A percentile compares a stretch with the other conserved stretches of the same genome.
Conservation (phyloP, 805 yeast genomes). For the Tetrapisispora taiwanensis region DNA sequence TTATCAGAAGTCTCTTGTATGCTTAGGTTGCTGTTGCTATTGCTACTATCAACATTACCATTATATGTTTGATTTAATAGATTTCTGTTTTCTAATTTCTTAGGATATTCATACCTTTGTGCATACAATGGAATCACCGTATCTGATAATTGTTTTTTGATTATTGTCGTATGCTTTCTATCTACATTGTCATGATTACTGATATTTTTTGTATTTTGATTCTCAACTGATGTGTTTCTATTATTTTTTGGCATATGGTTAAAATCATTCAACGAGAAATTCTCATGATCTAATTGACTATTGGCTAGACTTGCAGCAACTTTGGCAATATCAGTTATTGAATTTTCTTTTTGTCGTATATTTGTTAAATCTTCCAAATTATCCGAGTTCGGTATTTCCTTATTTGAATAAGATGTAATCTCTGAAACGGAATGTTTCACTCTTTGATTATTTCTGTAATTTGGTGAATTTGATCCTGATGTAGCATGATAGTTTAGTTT, state of each 20-base stretch:
- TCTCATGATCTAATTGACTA: background rate
- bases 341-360: background rate
- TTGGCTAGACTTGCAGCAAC: constrained; percentile 1
- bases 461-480: background rate
- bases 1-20: background rate
- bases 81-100: background rate
- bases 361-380: background rate
- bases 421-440: background rate
- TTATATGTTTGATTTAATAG: too few relatives aligned
- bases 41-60: too few relatives aligned
- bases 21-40: too few relatives aligned
- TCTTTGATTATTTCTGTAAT: background rate
- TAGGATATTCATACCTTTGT: background rate
- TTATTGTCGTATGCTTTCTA: too few relatives aligned
- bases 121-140: background rate
- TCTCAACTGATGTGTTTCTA: too few relatives aligned
- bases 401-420: background rate
- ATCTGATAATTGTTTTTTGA: background rate
- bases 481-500: background rate
- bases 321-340: background rate
- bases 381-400: background rate
- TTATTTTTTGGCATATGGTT: background rate
- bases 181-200: too few relatives aligned
- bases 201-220: background rate
- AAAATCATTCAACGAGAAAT: background rate